Evolutionary conservation across 1,284 basidiomycete species (phyloP).

Genomic region (Cystobasidium slooffiae): DNA sequence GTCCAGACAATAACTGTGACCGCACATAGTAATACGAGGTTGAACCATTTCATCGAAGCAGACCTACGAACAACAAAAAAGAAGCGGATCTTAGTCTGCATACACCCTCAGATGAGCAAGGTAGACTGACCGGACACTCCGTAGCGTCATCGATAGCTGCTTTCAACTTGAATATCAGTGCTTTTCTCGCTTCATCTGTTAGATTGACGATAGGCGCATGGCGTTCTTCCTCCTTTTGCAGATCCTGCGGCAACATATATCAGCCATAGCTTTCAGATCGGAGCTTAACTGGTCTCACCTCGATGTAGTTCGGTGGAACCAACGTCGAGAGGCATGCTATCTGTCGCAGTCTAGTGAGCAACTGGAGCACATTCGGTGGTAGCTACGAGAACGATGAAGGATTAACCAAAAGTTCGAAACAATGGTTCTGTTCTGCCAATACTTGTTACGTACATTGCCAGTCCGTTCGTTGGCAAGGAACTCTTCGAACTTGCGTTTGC

Average conservation of each 20-base stretch:
- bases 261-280: not conserved
- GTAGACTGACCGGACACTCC: slow-evolving; percentile 64
- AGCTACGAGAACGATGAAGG: slow-evolving; percentile 12
- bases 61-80: not conserved
- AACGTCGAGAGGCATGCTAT: slow-evolving; percentile 78
- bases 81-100: not conserved
- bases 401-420: slow-evolving; percentile 52
- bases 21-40: slow-evolving; percentile 38
- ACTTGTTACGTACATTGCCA: slow-evolving; percentile 50
- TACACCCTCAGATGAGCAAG: not conserved
- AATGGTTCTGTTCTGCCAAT: slow-evolving; percentile 14
- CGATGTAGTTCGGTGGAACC: slow-evolving; percentile 73
- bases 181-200: slow-evolving; percentile 54
- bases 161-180: slow-evolving; percentile 68
- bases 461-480: slow-evolving; percentile 60
- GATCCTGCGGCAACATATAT: not conserved
- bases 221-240: slow-evolving; percentile 62
- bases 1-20: slow-evolving; percentile 30
- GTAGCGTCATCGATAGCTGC: slow-evolving; percentile 77
- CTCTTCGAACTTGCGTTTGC: slow-evolving; percentile 67
- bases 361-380: slow-evolving; percentile 64
- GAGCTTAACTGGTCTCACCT: slow-evolving; percentile 55
- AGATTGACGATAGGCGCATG: slow-evolving; percentile 56
- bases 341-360: slow-evolving; percentile 81
- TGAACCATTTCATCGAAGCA: slow-evolving; percentile 38